These are phyloP conservation scores for Ceratocystis cacaofunesta DNA, from an alignment of 2,329 filamentous ascomycete genomes.

Conservation along the genomic window DNA sequence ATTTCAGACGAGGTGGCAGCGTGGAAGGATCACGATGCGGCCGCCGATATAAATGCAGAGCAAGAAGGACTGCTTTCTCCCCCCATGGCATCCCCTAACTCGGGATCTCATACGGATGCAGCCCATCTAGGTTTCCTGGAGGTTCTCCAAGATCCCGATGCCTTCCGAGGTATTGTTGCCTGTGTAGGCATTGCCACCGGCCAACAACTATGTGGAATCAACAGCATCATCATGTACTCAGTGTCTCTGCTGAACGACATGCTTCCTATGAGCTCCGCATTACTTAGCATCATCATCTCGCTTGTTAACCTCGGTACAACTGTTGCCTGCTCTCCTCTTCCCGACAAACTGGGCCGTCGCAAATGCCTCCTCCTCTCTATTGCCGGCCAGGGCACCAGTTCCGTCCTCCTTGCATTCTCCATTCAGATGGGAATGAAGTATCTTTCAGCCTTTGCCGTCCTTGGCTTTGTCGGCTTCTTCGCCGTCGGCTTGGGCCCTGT, in stretches of 20 bases:
- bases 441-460: conserved; percentile 64
- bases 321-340: conserved; percentile 63
- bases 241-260: conserved; percentile 74
- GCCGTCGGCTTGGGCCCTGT: conserved; percentile 84
- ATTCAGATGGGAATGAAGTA: conserved; percentile 60
- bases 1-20: conserved; percentile 57
- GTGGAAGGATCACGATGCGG: conserved; percentile 30
- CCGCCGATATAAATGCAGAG: conserved; percentile 38
- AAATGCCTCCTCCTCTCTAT: conserved; percentile 70
- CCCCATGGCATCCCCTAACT: conserved; percentile 9
- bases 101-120: conserved; percentile 16
- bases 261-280: conserved; percentile 63
- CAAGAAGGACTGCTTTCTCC: conserved; percentile 52
- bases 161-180: conserved; percentile 61
- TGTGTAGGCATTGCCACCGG: conserved; percentile 83
- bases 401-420: conserved; percentile 62
- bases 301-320: conserved; percentile 76
- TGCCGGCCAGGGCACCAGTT: conserved; percentile 65
- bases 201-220: conserved; percentile 87
- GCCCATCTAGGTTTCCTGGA: conserved; percentile 44
- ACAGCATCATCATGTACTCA: conserved; percentile 97
- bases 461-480: conserved; percentile 79
- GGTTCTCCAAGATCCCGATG: conserved; percentile 51
- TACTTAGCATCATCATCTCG: conserved; percentile 79
- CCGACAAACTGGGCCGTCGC: conserved; percentile 80